Evolutionary conservation across 1,139 yeast species (phyloP), one percentile per base, ranked within the genome.

Genomic region (Protomyces inundatus): DNA sequence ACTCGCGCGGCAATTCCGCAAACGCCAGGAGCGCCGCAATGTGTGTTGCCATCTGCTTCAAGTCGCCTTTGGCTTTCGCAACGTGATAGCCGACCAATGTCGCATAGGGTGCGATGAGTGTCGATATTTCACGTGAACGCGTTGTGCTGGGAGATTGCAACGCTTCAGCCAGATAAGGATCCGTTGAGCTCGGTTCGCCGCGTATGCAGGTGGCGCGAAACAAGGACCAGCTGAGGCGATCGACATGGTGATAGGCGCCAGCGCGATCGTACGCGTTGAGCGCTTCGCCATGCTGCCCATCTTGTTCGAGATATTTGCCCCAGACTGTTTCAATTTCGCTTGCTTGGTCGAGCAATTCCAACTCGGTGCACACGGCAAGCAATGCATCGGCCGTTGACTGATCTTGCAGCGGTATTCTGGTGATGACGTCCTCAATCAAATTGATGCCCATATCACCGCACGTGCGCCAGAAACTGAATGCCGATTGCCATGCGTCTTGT

Each of bases 361-460:
- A 51, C n/a, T 64, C 59, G 14, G 32, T 23, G 52, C 66, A 64
- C 9, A 64, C 12, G 12, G 32, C 40, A 14, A 64, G 52, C 6
- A 61, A 40, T 33, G 36, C 55, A 12, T 52, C 61, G 3, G 46
- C 61, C 23, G 42, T 56, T 6, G 30, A 51, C 34, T 60, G 53
- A 9, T 39, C 12, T 4, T 39, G 32, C 3, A 56, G 3, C 5
- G 64, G 58, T n/a, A 64, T 56, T 12, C 55, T 34, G 5, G 61
- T 30, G 12, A 64, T 35, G n/a, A 40, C 33, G 14, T 55, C 48
- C 34, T 60, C 56, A 4, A 64, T 61, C 34, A 64, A 53, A 33
- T 64, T 62, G 42, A 53, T 40, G 3, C 66, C 66, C 14, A 37
- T 48, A 10, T 61, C 64, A 5, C 64, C 59, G n/a, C 48, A 65